Conservation (phyloP, 1,284 basidiomycete species). For the Cutaneotrichosporon dermatis region DNA sequence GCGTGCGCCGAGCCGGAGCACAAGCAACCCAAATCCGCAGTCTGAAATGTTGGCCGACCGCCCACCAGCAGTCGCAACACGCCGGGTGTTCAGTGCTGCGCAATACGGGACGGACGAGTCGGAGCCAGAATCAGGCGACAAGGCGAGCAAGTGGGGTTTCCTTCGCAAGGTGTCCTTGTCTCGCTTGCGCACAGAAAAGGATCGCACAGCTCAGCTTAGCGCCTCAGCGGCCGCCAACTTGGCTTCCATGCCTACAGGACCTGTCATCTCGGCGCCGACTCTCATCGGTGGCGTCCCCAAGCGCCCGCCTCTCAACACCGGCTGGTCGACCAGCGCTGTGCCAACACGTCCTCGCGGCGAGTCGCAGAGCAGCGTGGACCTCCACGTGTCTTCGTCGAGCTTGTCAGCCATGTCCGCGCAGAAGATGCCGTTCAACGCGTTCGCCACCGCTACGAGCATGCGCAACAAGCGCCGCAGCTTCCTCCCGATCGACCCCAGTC, state of each 20-base stretch:
- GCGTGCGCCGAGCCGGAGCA: constrained; percentile 9
- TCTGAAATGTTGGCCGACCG: constrained; percentile 7
- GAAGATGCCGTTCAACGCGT: not conserved
- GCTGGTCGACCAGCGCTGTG: constrained; percentile 14
- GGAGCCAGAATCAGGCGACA: not conserved
- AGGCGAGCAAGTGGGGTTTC: constrained; percentile 70
- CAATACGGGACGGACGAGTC: constrained; percentile 5
- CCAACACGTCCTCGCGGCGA: constrained; percentile 1
- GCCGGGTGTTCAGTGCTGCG: constrained; percentile 17
- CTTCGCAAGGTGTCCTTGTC: constrained; percentile 97
- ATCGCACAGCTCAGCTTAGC: constrained; percentile 18
- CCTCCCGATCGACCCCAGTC: constrained; percentile 65
- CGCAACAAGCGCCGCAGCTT: constrained; percentile 69
- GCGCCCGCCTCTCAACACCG: constrained; percentile 8
- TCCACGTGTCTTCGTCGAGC: too few species aligned
- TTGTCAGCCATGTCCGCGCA: not conserved
- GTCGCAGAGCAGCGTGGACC: constrained; percentile 11
- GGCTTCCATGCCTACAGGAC: constrained; percentile 31
- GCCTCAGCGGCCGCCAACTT: constrained; percentile 37
- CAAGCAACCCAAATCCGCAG: constrained; percentile 6
- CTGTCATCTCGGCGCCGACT: constrained; percentile 34
- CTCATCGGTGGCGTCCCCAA: constrained; percentile 4
- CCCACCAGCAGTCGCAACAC: not conserved
- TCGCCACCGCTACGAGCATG: not conserved
- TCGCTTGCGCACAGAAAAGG: constrained; percentile 24